Evolutionary conservation across 306 rosid genomes (phyloP), one percentile per base, ranked within the genome.

Genomic region (Prunus mira): DNA sequence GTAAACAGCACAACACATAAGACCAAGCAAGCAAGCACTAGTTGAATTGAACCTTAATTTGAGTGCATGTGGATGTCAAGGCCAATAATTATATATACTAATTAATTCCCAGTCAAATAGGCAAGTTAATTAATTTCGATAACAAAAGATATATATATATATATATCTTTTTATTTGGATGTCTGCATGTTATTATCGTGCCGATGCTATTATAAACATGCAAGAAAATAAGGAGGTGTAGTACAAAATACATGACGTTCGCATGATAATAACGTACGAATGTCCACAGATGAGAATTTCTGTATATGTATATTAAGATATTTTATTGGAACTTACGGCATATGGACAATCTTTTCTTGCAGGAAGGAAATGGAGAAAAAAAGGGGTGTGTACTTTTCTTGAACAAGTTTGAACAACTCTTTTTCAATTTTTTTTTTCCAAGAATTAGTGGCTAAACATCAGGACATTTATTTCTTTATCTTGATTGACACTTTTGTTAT

Each of bases 191-290:
- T 32, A 32, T 32, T 32, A 32, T 5, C 0, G 0, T 5, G 38
- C 6, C 0, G 6, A 32, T 32, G 0, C 1, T 5, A 32, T 5
- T 32, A 5, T 32, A 32, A 32, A 32, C 0, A 32, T 5, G 1
- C 0, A 32, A 0, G 1, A 5, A 32, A 32, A 0, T 5, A 32
- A 1, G 1, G 7, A 32, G 1, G 7, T 5, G 0, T 32, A 32
- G 38, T 5, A 32, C 1, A 32, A 32, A 32, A 32, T 32, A 5
- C 38, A 32, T 5, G 7, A 32, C 7, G 0, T 32, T 5, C 38
- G 1, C 0, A 5, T 32, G 1, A 32, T 34, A 34, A 34, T 34
- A 34, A 34, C 1, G 0, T 5, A 1, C 0, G 0, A 5, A 34
- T 34, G 0, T 34, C 8, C 2, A 5, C 8, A 34, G 0, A 5